Evolutionary conservation across 345 rosid species (phyloP).

Genomic region (Lepidium didymum): DNA sequence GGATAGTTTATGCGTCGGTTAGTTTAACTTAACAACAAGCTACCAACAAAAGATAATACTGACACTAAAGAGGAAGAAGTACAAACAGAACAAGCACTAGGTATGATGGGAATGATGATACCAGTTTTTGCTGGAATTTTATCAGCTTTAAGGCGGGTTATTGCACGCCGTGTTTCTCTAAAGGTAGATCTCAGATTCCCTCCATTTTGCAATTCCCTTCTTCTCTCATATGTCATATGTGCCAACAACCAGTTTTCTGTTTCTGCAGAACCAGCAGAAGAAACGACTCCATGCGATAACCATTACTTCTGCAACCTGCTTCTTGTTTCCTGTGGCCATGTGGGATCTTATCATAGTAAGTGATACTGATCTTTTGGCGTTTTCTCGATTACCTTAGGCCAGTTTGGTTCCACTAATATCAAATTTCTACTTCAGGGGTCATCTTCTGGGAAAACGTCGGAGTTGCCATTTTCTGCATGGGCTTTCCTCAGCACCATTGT

Average conservation of each 20-base stretch:
- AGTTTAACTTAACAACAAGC: constrained; percentile 49
- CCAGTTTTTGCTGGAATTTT: constrained; percentile 93
- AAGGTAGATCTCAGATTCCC: constrained; percentile 45
- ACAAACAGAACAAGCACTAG: constrained; percentile 49
- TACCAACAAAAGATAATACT: constrained; percentile 54
- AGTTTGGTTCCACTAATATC: constrained; percentile 19
- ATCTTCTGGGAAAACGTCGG: constrained; percentile 37
- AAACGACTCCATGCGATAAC: constrained; percentile 88
- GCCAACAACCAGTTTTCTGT: not conserved
- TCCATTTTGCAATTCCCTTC: not conserved
- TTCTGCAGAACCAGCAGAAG: constrained; percentile 72
- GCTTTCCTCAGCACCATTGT: constrained; percentile 70
- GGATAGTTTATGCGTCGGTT: not conserved
- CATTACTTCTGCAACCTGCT: constrained; percentile 80
- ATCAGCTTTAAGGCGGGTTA: constrained; percentile 89
- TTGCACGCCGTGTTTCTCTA: constrained; percentile 87
- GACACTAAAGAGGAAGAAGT: constrained; percentile 34
- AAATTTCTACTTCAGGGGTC: constrained; percentile 55
- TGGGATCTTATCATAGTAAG: constrained; percentile 94
- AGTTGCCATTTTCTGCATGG: constrained; percentile 86
- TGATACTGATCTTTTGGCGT: not conserved
- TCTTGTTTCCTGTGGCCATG: constrained; percentile 95
- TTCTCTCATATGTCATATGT: not conserved
- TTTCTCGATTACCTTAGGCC: not conserved
- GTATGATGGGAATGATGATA: constrained; percentile 65